These are phyloP conservation scores for Pythium monospermum DNA, from an alignment of 352 stramenopile species.

Conservation along the genomic window DNA sequence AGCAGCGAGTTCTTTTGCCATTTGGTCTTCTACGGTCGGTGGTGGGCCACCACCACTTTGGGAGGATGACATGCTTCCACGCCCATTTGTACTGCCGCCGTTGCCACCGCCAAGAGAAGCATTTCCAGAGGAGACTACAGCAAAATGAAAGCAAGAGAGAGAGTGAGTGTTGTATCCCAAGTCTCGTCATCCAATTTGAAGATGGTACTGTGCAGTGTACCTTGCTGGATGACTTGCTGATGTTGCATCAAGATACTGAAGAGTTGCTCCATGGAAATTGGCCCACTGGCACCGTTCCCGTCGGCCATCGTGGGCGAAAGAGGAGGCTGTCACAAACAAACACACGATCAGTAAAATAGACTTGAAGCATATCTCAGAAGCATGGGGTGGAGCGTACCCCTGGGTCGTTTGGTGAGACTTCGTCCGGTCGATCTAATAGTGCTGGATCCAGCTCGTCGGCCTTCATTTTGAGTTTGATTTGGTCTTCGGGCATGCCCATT, in stretches of 20 bases:
- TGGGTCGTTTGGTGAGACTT: conserved; percentile 73
- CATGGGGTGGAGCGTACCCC: too few relatives aligned
- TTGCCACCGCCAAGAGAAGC: conserved; percentile 24
- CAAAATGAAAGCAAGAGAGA: background rate
- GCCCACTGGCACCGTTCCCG: conserved; percentile 12
- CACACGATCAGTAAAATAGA: background rate
- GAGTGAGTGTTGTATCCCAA: background rate
- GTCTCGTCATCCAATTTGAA: background rate
- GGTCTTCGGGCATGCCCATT: conserved; percentile 79
- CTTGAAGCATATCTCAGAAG: conserved; percentile 9
- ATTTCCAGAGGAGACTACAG: conserved; percentile 34
- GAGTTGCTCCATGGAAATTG: conserved; percentile 82
- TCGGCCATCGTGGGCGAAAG: background rate
- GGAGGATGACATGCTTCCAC: background rate
- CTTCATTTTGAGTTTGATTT: conserved; percentile 83
- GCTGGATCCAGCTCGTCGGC: conserved; percentile 55
- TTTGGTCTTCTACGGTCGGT: conserved; percentile 75
- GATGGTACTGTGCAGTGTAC: too few relatives aligned
- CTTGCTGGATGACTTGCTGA: conserved; percentile 85
- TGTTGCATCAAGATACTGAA: conserved; percentile 87
- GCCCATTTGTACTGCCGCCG: conserved; percentile 10
- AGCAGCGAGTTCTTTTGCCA: conserved; percentile 73
- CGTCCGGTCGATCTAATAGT: conserved; percentile 64
- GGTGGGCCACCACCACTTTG: conserved; percentile 6
- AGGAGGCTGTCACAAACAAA: conserved; percentile 31